Evolutionary conservation across 306 rosid species (phyloP).

Genomic region (Lathyrus tuberosus): DNA sequence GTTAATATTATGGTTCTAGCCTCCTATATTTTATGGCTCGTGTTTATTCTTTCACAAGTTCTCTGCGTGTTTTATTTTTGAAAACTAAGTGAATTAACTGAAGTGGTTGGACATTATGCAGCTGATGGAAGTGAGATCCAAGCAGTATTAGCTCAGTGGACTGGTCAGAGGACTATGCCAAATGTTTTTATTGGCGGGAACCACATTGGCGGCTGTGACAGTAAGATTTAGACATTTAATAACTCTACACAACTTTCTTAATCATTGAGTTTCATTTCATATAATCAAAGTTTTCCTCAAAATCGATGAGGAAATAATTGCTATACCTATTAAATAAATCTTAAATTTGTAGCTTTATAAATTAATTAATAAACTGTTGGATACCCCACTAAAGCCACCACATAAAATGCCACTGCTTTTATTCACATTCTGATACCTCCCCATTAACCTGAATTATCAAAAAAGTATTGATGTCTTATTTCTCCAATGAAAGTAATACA

Average conservation of each 20-base stretch:
- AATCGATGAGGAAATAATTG: no score
- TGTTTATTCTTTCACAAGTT: neutral
- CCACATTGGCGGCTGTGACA: constrained; percentile 90
- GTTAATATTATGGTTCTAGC: neutral
- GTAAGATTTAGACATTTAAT: constrained; percentile 51
- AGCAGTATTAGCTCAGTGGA: constrained; percentile 67
- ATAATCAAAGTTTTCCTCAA: no score
- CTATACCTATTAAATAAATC: no score
- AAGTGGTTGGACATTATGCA: constrained; percentile 43
- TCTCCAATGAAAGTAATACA: no score
- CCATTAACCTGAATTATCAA: neutral
- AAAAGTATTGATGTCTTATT: no score
- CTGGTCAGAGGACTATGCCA: constrained; percentile 84
- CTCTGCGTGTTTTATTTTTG: neutral
- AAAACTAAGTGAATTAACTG: neutral
- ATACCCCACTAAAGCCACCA: no score
- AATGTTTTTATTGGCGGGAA: constrained; percentile 89
- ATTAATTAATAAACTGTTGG: no score
- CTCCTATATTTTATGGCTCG: neutral
- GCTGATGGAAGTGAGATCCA: constrained; percentile 83
- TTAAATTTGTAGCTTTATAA: no score
- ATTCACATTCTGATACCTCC: no score
- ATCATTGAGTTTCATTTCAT: constrained; percentile 25
- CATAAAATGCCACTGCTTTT: no score
- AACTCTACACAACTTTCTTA: constrained; percentile 5